Evolutionary conservation across 108 stramenopile genomes (phyloP), one percentile per base, ranked within the genome.

Genomic region (Discostella pseudostelligera): DNA sequence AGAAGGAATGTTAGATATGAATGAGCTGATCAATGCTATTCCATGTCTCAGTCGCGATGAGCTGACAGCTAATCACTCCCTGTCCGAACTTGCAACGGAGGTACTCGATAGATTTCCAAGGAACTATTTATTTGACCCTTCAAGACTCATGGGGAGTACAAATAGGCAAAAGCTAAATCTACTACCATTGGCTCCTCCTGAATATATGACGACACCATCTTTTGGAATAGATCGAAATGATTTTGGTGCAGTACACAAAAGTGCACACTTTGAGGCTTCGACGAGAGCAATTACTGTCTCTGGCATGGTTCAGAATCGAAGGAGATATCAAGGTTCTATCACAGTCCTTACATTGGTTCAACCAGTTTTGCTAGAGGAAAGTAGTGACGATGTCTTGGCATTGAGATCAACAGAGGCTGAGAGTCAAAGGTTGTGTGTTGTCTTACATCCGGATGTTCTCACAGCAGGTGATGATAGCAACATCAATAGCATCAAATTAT

Each of bases 271-370:
- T n/a, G n/a, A n/a, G n/a, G n/a, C n/a, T n/a, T n/a, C 35, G 11
- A 26, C 59, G 0, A 58, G 66, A 28, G 54, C 65, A 70, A 37
- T 77, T 21, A 53, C 79, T 0, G 60, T 83, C 8, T 47, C 49
- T 13, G 85, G 82, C 49, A 84, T 81, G 83, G 84, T 89, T 1
- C 82, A 85, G 51, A 90, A 87, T 69, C 76, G 89, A 54, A 67
- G 84, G 32, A 72, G 89, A 16, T 90, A 75, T 68, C 65, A 76
- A 57, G 79, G 51, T 26, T 75, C 76, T 43, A 59, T 86, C 22
- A 80, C 86, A 7, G 61, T 84, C 11, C 17, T 86, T 4, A 74
- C 73, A 26, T 17, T 87, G 48, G 83, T 81, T 9, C 83, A 83
- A 7, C 56, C 75, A 39, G 42, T 61, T 12, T 40, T 24, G 20